These are phyloP conservation scores for Daldinia vernicosa DNA, from an alignment of 495 filamentous ascomycete species.

Conservation along the genomic window DNA sequence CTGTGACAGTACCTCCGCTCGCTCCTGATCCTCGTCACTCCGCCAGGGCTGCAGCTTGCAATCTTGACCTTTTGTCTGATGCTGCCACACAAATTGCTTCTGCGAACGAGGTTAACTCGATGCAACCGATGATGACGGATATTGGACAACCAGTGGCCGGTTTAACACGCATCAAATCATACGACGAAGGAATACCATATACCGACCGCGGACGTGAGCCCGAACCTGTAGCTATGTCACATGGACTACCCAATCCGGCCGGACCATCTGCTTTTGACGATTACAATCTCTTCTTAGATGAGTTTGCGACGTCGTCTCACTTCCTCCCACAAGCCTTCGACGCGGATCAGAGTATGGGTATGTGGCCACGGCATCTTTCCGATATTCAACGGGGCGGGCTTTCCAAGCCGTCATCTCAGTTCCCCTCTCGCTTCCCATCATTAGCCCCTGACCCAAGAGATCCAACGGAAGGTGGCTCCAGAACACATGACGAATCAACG, in stretches of 20 bases:
- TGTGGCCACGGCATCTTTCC: constrained; percentile 53
- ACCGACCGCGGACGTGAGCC: constrained; percentile 53
- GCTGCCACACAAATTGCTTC: constrained; percentile 61
- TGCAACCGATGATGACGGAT: constrained; percentile 59
- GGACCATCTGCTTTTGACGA: constrained; percentile 54
- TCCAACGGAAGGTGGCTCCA: constrained; percentile 56
- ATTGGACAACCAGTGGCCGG: constrained; percentile 49
- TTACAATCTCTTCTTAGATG: constrained; percentile 63
- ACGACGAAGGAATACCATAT: constrained; percentile 55
- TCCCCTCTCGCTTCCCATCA: constrained; percentile 74
- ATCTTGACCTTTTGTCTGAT: constrained; percentile 61
- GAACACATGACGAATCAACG: constrained; percentile 53
- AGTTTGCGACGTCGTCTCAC: constrained; percentile 58
- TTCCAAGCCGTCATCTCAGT: constrained; percentile 67
- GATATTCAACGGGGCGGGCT: constrained; percentile 52
- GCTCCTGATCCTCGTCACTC: constrained; percentile 53
- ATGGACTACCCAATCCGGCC: constrained; percentile 51
- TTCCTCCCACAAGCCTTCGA: constrained; percentile 60
- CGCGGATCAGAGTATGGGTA: constrained; percentile 55
- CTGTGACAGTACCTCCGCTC: constrained; percentile 49
- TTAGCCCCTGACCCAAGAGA: constrained; percentile 71
- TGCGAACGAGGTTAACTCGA: constrained; percentile 57
- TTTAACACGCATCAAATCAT: constrained; percentile 56
- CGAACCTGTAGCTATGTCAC: constrained; percentile 52
- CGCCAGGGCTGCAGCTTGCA: constrained; percentile 58